Conservation (phyloP, 139 green algal genomes). For the Coelastrella sp. region DNA sequence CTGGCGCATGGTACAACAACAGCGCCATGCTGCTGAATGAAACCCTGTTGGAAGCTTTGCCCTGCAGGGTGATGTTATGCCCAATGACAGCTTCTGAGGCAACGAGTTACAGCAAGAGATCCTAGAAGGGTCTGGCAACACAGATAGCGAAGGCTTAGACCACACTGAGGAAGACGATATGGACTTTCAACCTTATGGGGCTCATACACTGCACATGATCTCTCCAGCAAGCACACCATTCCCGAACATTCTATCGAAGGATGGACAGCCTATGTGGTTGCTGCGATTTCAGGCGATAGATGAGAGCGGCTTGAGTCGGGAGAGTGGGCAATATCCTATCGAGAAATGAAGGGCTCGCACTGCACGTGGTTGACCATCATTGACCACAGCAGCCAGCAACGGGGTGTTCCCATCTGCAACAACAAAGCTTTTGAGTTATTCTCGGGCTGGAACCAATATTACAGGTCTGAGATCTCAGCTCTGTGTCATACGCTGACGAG, state of each 20-base stretch:
- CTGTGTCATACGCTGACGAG: no score
- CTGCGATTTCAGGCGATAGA: not conserved
- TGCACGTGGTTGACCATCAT: not conserved
- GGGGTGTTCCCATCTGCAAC: not conserved
- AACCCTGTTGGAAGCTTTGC: not conserved
- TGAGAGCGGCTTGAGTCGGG: not conserved
- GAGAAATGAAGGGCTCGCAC: not conserved
- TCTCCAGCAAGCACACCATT: not conserved
- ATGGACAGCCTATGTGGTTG: slow-evolving; percentile 28
- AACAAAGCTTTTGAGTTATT: not conserved
- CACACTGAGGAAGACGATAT: no score
- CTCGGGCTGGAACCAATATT: not conserved
- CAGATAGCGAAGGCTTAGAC: no score
- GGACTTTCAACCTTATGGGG: not conserved
- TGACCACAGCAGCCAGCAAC: not conserved
- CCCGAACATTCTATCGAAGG: not conserved
- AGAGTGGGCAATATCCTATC: not conserved
- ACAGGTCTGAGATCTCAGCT: no score
- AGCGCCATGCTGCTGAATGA: not conserved
- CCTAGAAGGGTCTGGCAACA: no score
- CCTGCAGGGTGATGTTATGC: not conserved
- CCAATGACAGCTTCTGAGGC: not conserved
- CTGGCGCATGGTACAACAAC: no score
- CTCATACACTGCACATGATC: not conserved
- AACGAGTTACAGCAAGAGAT: no score